phyloP scores from a whole-genome alignment of 2,329 filamentous ascomycete species.

The Magnaporthales sp. region DNA sequence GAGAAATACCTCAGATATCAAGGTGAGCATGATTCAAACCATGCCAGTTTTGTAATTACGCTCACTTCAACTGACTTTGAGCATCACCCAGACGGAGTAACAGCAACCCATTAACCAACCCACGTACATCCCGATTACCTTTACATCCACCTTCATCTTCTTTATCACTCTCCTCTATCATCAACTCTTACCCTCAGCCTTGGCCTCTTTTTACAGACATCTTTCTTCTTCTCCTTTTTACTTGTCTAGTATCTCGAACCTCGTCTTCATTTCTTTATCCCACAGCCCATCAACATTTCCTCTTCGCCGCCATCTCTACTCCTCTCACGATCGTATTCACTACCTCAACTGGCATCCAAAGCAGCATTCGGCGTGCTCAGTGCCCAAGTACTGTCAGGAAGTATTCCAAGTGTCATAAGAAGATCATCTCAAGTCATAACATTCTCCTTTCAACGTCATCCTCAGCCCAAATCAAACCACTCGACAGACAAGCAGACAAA shows the following conservation, averaged over 20 bases:
- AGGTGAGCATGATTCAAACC: neutral
- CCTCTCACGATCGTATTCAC: neutral
- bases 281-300: neutral
- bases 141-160: neutral
- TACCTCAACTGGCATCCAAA: neutral
- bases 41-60: neutral
- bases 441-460: neutral
- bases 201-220: neutral
- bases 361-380: neutral
- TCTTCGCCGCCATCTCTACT: neutral
- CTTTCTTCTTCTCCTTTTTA: neutral
- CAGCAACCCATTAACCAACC: neutral
- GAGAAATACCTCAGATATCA: neutral
- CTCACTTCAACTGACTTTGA: neutral
- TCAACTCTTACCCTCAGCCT: neutral
- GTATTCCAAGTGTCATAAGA: neutral
- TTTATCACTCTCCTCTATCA: neutral
- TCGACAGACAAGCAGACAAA: neutral
- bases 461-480: neutral
- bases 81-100: neutral
- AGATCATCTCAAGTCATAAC: neutral
- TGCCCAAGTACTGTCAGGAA: conserved; percentile 1
- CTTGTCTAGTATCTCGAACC: neutral
- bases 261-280: neutral
- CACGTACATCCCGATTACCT: neutral